phyloP scores from a whole-genome alignment of 371 early-diverging fungal species.

The Chytridium lagenaria region DNA sequence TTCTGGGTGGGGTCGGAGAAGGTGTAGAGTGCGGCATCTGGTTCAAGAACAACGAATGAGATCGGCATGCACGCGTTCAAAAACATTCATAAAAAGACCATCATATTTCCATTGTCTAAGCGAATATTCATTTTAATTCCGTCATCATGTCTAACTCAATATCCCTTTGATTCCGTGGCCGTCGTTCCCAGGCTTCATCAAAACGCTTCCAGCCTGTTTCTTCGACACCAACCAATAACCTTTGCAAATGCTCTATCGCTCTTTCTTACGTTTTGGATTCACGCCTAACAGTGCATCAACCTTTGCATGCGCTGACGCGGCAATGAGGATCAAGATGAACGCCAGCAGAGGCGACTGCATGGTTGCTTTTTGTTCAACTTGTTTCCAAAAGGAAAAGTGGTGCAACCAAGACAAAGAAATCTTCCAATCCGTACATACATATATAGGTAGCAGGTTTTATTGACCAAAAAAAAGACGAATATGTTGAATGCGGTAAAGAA shows the following conservation, averaged over 20 bases:
- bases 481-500: not conserved
- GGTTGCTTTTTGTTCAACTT: not conserved
- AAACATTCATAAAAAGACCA: not conserved
- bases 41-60: not conserved
- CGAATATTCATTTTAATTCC: too few relatives aligned
- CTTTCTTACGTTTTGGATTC: not conserved
- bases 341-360: slow-evolving; percentile 1
- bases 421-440: too few relatives aligned
- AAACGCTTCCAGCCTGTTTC: too few relatives aligned
- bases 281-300: not conserved
- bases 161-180: too few relatives aligned
- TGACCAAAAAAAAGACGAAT: too few relatives aligned
- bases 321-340: not conserved
- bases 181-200: too few relatives aligned
- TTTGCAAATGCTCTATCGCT: too few relatives aligned
- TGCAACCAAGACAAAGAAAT: too few relatives aligned
- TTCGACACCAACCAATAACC: too few relatives aligned
- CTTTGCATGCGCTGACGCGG: not conserved
- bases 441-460: too few relatives aligned
- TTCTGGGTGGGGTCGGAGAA: not conserved
- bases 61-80: not conserved
- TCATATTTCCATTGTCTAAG: too few relatives aligned
- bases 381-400: not conserved
- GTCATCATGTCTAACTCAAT: too few relatives aligned
- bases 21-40: not conserved